phyloP scores from a whole-genome alignment of 2,329 filamentous ascomycete species.

The Elsinoe fawcettii region DNA sequence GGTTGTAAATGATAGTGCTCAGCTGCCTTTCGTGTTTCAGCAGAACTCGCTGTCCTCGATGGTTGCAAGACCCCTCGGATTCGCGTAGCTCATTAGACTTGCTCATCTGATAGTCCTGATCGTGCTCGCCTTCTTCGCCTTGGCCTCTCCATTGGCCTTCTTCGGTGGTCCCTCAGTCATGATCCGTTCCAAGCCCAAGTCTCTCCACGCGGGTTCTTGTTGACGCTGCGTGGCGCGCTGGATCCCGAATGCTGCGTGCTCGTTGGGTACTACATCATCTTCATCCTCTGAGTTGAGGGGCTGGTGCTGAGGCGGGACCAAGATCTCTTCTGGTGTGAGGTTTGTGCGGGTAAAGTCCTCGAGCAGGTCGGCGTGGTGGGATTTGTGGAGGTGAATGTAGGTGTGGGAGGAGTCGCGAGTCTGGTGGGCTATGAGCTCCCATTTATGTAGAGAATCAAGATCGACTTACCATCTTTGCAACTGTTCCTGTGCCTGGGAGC shows the following conservation, averaged over 20 bases:
- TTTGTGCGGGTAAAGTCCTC: slow-evolving; percentile 48
- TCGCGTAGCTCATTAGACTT: too few relatives aligned
- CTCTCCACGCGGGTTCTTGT: slow-evolving; percentile 69
- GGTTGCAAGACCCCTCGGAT: too few relatives aligned
- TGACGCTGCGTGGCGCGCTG: slow-evolving; percentile 67
- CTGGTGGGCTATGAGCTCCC: slow-evolving; percentile 24
- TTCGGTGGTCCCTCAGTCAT: slow-evolving; percentile 55
- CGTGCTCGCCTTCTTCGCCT: not conserved
- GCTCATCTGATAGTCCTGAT: slow-evolving; percentile 14
- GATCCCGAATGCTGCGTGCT: slow-evolving; percentile 82
- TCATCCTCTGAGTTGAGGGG: slow-evolving; percentile 82
- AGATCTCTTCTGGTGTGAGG: slow-evolving; percentile 59
- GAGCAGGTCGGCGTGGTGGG: slow-evolving; percentile 69
- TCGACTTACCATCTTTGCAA: not conserved
- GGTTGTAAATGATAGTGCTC: too few relatives aligned
- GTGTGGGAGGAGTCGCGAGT: slow-evolving; percentile 68
- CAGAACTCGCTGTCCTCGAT: too few relatives aligned
- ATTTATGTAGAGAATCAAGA: not conserved
- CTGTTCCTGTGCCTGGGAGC: not conserved
- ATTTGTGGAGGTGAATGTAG: slow-evolving; percentile 64
- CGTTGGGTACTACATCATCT: slow-evolving; percentile 80
- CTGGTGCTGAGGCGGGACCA: slow-evolving; percentile 70
- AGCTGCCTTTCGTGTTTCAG: too few relatives aligned
- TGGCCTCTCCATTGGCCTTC: slow-evolving; percentile 15
- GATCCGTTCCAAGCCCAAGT: slow-evolving; percentile 63